These are phyloP conservation scores for Ophiostoma triangulosporum DNA, from an alignment of 2,329 filamentous ascomycete genomes.

Conservation along the genomic window DNA sequence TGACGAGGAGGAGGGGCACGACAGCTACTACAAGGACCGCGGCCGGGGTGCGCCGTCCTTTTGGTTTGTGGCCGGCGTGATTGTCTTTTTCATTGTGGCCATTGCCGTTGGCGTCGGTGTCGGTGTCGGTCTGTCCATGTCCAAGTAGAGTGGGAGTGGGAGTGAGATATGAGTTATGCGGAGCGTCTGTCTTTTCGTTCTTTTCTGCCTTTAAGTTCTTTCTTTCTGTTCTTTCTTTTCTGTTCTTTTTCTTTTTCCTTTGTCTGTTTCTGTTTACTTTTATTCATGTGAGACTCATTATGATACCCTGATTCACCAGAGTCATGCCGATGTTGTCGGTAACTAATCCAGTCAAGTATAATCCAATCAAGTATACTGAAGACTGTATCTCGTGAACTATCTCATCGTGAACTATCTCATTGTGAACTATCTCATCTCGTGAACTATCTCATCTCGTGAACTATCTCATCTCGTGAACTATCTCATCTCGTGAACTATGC, in stretches of 20 bases:
- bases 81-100: constrained; percentile 18
- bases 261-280: background rate
- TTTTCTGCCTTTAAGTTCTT: background rate
- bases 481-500: no score
- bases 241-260: background rate
- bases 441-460: no score
- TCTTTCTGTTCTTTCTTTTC: background rate
- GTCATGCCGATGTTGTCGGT: background rate
- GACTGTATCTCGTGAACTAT: no score
- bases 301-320: background rate
- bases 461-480: no score
- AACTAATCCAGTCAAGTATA: no score
- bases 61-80: constrained; percentile 22
- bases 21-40: background rate
- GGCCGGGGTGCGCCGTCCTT: constrained; percentile 17
- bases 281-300: background rate
- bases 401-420: no score
- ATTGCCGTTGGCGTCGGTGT: constrained; percentile 26
- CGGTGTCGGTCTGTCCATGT: constrained; percentile 21
- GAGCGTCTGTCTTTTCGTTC: background rate
- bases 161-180: background rate
- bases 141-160: background rate
- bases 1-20: constrained; percentile 18
- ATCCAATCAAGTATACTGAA: no score
- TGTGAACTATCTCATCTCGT: no score